A percentile compares a stretch with the other conserved stretches of the same genome.
These are phyloP conservation scores for Leccinum subtestaceum DNA, from an alignment of 768 basidiomycete species.

Conservation along the genomic window DNA sequence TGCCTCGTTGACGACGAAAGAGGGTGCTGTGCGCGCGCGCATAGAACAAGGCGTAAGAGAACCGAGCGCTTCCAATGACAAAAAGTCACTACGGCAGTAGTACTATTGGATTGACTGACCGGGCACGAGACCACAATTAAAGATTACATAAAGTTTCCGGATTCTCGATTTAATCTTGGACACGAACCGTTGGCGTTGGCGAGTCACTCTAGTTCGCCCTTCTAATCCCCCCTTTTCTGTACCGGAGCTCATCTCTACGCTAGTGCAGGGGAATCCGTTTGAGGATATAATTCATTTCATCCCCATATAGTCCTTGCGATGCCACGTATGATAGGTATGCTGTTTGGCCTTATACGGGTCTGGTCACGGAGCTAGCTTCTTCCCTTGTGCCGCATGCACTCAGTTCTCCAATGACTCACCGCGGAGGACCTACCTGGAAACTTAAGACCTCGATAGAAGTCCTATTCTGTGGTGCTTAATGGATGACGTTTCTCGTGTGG, in stretches of 20 bases:
- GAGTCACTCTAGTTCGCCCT: too few relatives aligned
- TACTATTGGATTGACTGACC: too few relatives aligned
- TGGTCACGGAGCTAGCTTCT: neutral
- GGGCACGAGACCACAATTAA: too few relatives aligned
- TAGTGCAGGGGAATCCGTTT: neutral
- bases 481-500: neutral
- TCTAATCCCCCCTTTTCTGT: neutral
- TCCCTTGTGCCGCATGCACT: neutral
- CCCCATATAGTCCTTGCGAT: slow-evolving; percentile 6
- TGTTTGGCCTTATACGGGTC: slow-evolving; percentile 1
- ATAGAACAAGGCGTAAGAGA: too few relatives aligned
- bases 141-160: too few relatives aligned
- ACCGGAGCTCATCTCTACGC: neutral
- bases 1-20: slow-evolving; percentile 36
- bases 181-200: neutral
- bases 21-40: too few relatives aligned
- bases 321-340: neutral
- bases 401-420: neutral
- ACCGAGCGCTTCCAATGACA: too few relatives aligned
- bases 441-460: neutral
- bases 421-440: neutral
- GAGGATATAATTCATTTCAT: neutral
- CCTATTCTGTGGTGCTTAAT: neutral
- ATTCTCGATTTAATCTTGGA: too few relatives aligned
- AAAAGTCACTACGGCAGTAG: too few relatives aligned